phyloP scores from a whole-genome alignment of 345 rosid genomes.

The Adansonia digitata region DNA sequence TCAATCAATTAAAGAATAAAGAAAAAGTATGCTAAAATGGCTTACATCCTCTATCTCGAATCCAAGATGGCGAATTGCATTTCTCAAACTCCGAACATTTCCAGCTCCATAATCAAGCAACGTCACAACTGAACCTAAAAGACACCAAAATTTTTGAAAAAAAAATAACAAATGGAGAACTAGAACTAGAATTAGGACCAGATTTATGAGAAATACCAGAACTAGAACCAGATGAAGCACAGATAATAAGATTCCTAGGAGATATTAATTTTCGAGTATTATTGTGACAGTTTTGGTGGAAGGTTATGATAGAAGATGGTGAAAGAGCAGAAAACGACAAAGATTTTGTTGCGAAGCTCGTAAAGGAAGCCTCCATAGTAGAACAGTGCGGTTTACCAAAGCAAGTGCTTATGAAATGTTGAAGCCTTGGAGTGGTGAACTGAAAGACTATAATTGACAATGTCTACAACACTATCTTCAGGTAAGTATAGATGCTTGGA shows the following conservation, averaged over 20 bases:
- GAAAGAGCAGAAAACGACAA: conserved; percentile 13
- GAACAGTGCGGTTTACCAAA: neutral
- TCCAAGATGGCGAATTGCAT: conserved; percentile 77
- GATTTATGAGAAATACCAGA: conserved; percentile 40
- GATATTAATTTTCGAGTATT: conserved; percentile 39
- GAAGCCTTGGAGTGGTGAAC: too few species aligned
- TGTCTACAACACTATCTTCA: too few species aligned
- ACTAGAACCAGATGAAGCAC: conserved; percentile 53
- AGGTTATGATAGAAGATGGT: conserved; percentile 27
- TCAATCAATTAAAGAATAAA: neutral
- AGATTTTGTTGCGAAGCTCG: neutral
- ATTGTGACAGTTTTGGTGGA: conserved; percentile 12
- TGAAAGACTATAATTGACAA: too few species aligned
- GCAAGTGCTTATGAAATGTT: too few species aligned
- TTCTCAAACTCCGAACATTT: conserved; percentile 82
- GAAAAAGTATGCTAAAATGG: conserved; percentile 2
- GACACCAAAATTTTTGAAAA: neutral
- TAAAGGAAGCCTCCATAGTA: conserved; percentile 12
- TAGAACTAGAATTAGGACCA: conserved; percentile 7
- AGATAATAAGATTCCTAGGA: conserved; percentile 36
- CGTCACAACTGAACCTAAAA: conserved; percentile 48
- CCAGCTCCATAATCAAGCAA: conserved; percentile 97
- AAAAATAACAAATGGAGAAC: neutral
- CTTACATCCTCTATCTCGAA: conserved; percentile 69
- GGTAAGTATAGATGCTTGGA: too few species aligned